A percentile compares a stretch with the other conserved stretches of the same genome.
phyloP scores from a whole-genome alignment of 495 filamentous ascomycete species.

The Sphaerosporella brunnea region DNA sequence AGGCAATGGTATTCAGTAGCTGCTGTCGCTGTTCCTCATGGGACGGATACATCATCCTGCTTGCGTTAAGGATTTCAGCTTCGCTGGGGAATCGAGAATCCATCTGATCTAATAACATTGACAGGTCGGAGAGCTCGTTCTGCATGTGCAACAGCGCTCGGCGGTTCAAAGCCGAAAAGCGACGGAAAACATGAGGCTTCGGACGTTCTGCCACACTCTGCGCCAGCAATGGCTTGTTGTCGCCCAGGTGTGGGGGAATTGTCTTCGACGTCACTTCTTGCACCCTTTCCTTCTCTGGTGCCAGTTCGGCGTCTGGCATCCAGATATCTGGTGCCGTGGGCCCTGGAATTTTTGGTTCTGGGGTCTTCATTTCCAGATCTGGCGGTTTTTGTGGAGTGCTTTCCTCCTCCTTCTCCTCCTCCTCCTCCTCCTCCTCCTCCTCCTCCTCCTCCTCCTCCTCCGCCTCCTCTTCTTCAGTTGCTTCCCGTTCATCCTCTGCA shows the following conservation, averaged over 20 bases:
- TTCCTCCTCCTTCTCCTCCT: too few relatives aligned
- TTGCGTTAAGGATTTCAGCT: background rate
- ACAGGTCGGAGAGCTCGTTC: constrained; percentile 66
- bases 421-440: background rate
- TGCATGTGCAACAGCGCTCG: constrained; percentile 71
- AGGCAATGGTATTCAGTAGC: constrained; percentile 48
- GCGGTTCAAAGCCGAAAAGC: constrained; percentile 71
- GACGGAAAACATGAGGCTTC: constrained; percentile 45
- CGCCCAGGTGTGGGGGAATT: too few relatives aligned
- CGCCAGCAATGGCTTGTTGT: constrained; percentile 19
- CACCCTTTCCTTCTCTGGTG: too few relatives aligned
- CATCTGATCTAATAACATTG: constrained; percentile 51
- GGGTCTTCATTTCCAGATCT: too few relatives aligned
- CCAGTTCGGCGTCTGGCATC: too few relatives aligned
- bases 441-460: background rate
- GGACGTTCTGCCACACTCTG: constrained; percentile 14
- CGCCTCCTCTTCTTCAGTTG: constrained; percentile 6
- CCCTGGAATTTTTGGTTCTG: too few relatives aligned
- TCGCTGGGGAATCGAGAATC: constrained; percentile 40
- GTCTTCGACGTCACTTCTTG: too few relatives aligned
- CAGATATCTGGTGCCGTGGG: too few relatives aligned
- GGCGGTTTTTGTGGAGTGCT: too few relatives aligned
- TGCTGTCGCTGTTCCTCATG: constrained; percentile 22
- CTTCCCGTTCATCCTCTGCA: background rate
- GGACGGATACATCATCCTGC: background rate